Evolutionary conservation across 441 rosid species (phyloP).

Genomic region (Isatis lusitanica): DNA sequence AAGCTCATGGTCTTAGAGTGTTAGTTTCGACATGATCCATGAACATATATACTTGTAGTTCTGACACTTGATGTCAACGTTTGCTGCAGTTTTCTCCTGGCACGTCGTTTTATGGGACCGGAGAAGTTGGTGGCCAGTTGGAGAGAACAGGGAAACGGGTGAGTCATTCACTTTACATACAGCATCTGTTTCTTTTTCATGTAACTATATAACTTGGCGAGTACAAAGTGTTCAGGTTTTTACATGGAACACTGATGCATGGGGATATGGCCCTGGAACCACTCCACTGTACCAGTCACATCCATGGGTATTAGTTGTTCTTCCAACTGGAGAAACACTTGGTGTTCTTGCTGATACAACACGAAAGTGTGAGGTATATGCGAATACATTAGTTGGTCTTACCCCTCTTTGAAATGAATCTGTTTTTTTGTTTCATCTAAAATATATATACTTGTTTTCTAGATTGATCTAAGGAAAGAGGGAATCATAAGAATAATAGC

Average conservation of each 20-base stretch:
- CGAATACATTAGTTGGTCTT: not conserved
- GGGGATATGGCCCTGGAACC: constrained; percentile 85
- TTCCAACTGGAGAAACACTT: constrained; percentile 82
- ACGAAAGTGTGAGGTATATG: constrained; percentile 78
- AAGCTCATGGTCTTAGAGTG: not conserved
- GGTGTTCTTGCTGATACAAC: constrained; percentile 97
- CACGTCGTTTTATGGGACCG: constrained; percentile 93
- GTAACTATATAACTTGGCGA: not conserved
- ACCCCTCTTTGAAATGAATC: not conserved
- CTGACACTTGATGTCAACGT: constrained; percentile 7
- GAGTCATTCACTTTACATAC: constrained; percentile 31
- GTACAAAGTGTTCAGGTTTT: constrained; percentile 52
- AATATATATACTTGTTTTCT: constrained; percentile 26
- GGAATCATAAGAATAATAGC: constrained; percentile 55
- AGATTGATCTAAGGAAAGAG: constrained; percentile 88
- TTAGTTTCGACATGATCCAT: not conserved
- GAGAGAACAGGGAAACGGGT: constrained; percentile 95
- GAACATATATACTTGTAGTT: too few species aligned
- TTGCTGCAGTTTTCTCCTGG: constrained; percentile 69
- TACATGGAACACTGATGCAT: constrained; percentile 91
- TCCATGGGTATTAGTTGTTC: constrained; percentile 92
- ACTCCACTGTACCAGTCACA: constrained; percentile 97
- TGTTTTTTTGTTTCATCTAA: constrained; percentile 3
- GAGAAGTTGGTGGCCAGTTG: constrained; percentile 94
- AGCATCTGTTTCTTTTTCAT: not conserved